phyloP scores from a whole-genome alignment of 345 rosid genomes.

The Conringia planisiliqua region DNA sequence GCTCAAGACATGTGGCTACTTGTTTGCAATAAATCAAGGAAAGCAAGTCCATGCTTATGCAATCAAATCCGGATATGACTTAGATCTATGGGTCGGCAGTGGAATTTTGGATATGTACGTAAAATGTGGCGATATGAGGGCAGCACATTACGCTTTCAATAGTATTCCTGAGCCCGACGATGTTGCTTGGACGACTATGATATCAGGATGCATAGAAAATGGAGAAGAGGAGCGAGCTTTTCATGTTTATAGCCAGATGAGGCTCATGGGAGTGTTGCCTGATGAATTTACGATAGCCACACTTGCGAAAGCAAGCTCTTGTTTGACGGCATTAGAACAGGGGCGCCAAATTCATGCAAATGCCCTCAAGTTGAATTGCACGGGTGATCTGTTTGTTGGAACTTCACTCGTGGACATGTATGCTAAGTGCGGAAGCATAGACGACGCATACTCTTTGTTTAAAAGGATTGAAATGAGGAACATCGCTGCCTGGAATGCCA shows the following conservation, averaged over 20 bases:
- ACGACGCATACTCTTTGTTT: slow-evolving; percentile 49
- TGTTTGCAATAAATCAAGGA: slow-evolving; percentile 40
- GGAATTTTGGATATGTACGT: slow-evolving; percentile 63
- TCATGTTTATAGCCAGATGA: slow-evolving; percentile 53
- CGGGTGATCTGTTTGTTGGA: slow-evolving; percentile 44
- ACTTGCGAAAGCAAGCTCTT: slow-evolving; percentile 59
- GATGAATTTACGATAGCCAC: slow-evolving; percentile 64
- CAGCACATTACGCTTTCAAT: slow-evolving; percentile 44
- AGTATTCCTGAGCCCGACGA: slow-evolving; percentile 45
- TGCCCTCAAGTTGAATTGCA: slow-evolving; percentile 47
- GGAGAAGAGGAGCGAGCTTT: slow-evolving; percentile 55
- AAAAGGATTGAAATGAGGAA: slow-evolving; percentile 36
- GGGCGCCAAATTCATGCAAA: slow-evolving; percentile 67
- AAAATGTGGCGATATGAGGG: slow-evolving; percentile 54
- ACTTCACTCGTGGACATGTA: slow-evolving; percentile 70
- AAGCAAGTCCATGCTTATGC: slow-evolving; percentile 51
- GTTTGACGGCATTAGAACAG: slow-evolving; percentile 54
- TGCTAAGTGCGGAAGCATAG: slow-evolving; percentile 65
- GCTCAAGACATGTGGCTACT: slow-evolving; percentile 49
- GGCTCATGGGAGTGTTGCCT: slow-evolving; percentile 46
- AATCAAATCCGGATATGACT: slow-evolving; percentile 41
- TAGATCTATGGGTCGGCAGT: slow-evolving; percentile 49
- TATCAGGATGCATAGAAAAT: slow-evolving; percentile 62
- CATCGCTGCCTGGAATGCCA: slow-evolving; percentile 48
- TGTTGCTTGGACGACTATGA: slow-evolving; percentile 75